These are phyloP conservation scores for Musa balbisiana DNA, from an alignment of 202 grass and related monocot genomes.

Conservation along the genomic window DNA sequence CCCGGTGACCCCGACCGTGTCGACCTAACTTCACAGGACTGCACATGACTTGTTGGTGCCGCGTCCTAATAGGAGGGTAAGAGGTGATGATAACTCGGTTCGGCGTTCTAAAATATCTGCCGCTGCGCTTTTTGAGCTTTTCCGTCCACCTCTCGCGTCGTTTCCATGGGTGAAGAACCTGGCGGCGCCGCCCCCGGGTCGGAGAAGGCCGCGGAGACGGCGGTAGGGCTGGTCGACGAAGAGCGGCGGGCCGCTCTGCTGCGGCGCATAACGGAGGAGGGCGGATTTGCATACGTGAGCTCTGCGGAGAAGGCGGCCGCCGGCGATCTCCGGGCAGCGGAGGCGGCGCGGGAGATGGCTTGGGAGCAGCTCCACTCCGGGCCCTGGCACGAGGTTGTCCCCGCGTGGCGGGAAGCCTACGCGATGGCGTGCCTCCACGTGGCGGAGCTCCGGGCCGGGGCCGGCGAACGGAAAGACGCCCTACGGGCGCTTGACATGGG, in stretches of 20 bases:
- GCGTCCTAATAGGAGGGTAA: neutral
- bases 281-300: slow-evolving; percentile 81
- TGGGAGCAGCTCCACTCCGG: slow-evolving; percentile 96
- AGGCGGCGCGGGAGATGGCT: slow-evolving; percentile 86
- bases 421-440: slow-evolving; percentile 83
- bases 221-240: slow-evolving; percentile 1
- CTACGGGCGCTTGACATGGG: slow-evolving; percentile 91
- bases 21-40: neutral
- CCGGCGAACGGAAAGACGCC: slow-evolving; percentile 38
- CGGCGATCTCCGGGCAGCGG: slow-evolving; percentile 74
- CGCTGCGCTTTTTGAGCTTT: neutral
- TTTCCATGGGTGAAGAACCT: neutral
- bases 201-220: neutral
- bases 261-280: slow-evolving; percentile 73
- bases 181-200: neutral
- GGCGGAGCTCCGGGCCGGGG: slow-evolving; percentile 36
- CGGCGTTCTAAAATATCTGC: neutral
- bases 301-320: slow-evolving; percentile 74
- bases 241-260: slow-evolving; percentile 53
- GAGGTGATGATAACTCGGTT: neutral
- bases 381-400: slow-evolving; percentile 54
- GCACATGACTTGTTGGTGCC: neutral
- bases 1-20: neutral
- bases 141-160: neutral
- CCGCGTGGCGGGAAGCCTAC: slow-evolving; percentile 71